Conservation (phyloP, 2,329 filamentous ascomycete species). For the Colletotrichum cordylinicola region DNA sequence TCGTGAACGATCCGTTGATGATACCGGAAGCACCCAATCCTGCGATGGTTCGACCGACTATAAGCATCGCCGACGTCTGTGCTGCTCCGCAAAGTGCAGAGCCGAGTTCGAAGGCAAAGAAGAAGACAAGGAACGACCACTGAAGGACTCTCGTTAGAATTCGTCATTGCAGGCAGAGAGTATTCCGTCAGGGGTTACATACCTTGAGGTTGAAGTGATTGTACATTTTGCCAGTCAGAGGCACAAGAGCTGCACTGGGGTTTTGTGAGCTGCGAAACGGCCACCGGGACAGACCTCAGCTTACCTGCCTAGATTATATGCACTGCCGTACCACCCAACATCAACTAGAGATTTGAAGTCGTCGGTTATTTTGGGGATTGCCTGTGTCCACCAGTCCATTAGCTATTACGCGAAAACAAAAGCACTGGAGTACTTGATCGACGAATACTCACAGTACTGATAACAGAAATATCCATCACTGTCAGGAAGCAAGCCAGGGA, state of each 20-base stretch:
- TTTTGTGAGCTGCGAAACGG: neutral
- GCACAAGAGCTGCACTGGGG: neutral
- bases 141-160: neutral
- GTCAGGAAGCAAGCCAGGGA: neutral
- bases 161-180: rapidly evolving
- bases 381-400: neutral
- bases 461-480: neutral
- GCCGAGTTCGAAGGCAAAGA: conserved; percentile 33
- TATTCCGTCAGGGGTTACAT: rapidly evolving
- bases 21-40: neutral
- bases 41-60: neutral
- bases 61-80: neutral
- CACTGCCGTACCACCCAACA: neutral
- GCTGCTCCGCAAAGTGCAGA: neutral
- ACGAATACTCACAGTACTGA: neutral
- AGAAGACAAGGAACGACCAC: conserved; percentile 32
- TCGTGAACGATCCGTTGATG: conserved; percentile 33
- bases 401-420: neutral
- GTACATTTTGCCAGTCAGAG: neutral
- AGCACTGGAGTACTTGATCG: neutral
- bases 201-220: neutral
- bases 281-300: neutral
- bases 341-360: neutral
- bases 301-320: neutral
- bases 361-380: neutral